These are phyloP conservation scores for Wallacemonas sp. DNA, from an alignment of 208 protist species.

Conservation along the genomic window DNA sequence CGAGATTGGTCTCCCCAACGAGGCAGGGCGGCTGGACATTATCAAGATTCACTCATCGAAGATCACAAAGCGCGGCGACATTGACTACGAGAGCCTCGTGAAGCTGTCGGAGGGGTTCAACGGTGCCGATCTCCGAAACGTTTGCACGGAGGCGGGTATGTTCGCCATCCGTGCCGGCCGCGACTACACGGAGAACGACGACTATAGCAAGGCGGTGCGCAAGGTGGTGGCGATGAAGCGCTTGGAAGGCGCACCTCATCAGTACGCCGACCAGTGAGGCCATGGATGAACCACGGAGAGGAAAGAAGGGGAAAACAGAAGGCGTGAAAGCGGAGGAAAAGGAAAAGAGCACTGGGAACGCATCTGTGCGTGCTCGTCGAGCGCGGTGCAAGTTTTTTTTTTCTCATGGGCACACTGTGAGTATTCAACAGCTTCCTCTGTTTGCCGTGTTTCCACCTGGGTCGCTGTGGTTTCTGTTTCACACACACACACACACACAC, in stretches of 20 bases:
- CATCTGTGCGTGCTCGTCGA: too few relatives aligned
- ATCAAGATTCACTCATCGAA: constrained; percentile 97
- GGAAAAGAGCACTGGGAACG: too few relatives aligned
- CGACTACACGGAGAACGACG: constrained; percentile 97
- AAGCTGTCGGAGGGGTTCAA: constrained; percentile 99
- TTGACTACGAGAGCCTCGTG: constrained; percentile 98
- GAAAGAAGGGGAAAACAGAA: not conserved
- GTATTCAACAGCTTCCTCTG: too few relatives aligned
- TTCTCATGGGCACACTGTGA: too few relatives aligned
- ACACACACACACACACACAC: too few relatives aligned
- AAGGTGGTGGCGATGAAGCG: constrained; percentile 99
- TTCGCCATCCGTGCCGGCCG: constrained; percentile 97
- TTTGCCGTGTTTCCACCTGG: too few relatives aligned
- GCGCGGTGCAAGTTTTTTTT: too few relatives aligned
- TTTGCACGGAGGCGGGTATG: constrained; percentile 99
- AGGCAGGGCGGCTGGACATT: constrained; percentile 96
- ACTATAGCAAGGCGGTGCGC: constrained; percentile 99
- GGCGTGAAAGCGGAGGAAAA: not conserved
- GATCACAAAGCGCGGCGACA: constrained; percentile 98
- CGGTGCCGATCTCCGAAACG: constrained; percentile 97
- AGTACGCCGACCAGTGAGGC: constrained; percentile 84
- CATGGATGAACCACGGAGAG: too few relatives aligned
- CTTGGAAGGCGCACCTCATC: constrained; percentile 93
- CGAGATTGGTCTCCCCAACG: constrained; percentile 99
- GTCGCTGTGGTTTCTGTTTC: too few relatives aligned